Percentiles rank a stretch among this genome's conserved stretches.
phyloP scores from a whole-genome alignment of 805 yeast species.

The Candida argentea region DNA sequence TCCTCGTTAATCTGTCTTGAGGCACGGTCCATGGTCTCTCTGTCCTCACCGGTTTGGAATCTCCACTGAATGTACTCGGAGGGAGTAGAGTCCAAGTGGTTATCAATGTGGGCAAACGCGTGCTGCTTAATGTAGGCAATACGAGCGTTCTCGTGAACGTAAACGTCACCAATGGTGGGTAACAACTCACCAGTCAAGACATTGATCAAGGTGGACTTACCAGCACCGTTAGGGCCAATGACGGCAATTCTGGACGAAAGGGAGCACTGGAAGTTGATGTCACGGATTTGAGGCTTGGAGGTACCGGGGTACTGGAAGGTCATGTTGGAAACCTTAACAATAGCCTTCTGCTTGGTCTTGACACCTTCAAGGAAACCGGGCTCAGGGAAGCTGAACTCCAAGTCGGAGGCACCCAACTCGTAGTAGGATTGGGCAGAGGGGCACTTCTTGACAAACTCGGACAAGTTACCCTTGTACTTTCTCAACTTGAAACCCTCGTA shows the following conservation, averaged over 20 bases:
- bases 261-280: slow-evolving; percentile 97
- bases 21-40: slow-evolving; percentile 99
- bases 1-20: slow-evolving; percentile 95
- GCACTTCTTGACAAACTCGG: slow-evolving; percentile 97
- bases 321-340: slow-evolving; percentile 96
- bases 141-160: slow-evolving; percentile 99
- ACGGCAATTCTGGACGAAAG: slow-evolving; percentile 99
- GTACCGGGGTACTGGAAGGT: slow-evolving; percentile 99
- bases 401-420: slow-evolving; percentile 96
- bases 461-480: slow-evolving; percentile 99
- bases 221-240: slow-evolving; percentile 99
- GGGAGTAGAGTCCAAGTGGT: slow-evolving; percentile 98
- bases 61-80: slow-evolving; percentile 99
- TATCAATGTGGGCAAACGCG: slow-evolving; percentile 98
- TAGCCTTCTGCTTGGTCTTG: slow-evolving; percentile 99
- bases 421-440: slow-evolving; percentile 98
- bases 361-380: slow-evolving; percentile 99
- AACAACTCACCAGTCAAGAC: slow-evolving; percentile 98
- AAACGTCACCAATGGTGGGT: slow-evolving; percentile 98
- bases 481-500: slow-evolving; percentile 99
- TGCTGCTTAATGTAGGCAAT: slow-evolving; percentile 99
- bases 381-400: slow-evolving; percentile 97
- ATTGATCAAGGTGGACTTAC: slow-evolving; percentile 97
- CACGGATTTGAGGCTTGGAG: slow-evolving; percentile 82
- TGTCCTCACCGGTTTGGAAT: slow-evolving; percentile 99